A percentile compares a stretch with the other conserved stretches of the same genome.
Evolutionary conservation across 495 filamentous ascomycete genomes (phyloP).

Genomic region (Clavariopsis aquatica): DNA sequence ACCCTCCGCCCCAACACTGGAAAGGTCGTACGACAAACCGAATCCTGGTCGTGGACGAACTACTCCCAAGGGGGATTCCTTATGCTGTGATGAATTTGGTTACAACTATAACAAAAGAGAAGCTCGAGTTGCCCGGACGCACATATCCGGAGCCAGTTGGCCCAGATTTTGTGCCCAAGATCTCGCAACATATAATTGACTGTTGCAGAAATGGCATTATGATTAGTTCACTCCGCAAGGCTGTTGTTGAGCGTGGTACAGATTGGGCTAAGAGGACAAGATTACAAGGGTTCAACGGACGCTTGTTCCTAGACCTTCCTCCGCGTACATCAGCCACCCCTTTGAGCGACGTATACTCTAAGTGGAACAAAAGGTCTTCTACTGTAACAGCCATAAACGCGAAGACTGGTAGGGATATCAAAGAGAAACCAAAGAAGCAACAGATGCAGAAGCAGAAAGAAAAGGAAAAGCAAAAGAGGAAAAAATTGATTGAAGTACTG

Average conservation of each 20-base stretch:
- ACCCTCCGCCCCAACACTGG: neutral
- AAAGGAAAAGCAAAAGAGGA: slow-evolving; percentile 14
- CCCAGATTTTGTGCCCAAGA: slow-evolving; percentile 20
- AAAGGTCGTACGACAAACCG: neutral
- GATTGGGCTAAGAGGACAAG: slow-evolving; percentile 22
- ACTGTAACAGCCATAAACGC: neutral
- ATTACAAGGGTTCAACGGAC: slow-evolving; percentile 20
- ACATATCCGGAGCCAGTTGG: slow-evolving; percentile 5
- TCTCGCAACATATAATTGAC: neutral
- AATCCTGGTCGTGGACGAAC: neutral
- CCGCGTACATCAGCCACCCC: neutral
- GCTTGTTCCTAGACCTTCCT: slow-evolving; percentile 20
- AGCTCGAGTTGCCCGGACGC: slow-evolving; percentile 23
- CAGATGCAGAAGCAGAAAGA: slow-evolving; percentile 9
- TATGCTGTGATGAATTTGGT: slow-evolving; percentile 28
- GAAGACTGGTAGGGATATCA: neutral
- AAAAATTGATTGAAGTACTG: slow-evolving; percentile 19
- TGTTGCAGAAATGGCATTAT: slow-evolving; percentile 21
- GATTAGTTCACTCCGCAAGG: slow-evolving; percentile 15
- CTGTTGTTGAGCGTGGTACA: slow-evolving; percentile 12
- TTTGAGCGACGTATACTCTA: slow-evolving; percentile 2
- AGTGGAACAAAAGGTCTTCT: neutral
- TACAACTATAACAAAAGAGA: slow-evolving; percentile 18
- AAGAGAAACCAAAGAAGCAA: neutral
- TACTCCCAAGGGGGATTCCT: slow-evolving; percentile 15